Percentiles rank a stretch among this genome's conserved stretches.
phyloP scores from a whole-genome alignment of 176 grass and related monocot genomes.

The Ensete ventricosum region DNA sequence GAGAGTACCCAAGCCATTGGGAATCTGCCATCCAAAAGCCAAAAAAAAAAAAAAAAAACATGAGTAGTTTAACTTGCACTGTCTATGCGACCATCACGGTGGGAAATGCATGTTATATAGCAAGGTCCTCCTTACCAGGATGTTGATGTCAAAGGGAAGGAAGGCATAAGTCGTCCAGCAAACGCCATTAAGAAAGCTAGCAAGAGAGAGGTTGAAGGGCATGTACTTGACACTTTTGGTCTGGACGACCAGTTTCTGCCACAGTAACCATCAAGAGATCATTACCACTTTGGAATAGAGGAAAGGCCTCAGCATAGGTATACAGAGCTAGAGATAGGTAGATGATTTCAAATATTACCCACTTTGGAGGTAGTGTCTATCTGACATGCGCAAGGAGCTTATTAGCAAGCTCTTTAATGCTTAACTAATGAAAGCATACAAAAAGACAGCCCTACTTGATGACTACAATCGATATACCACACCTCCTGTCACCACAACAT shows the following conservation, averaged over 20 bases:
- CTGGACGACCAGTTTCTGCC: slow-evolving; percentile 45
- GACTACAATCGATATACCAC: neutral
- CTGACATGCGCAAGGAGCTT: no score
- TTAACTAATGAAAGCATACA: neutral
- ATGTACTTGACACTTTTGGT: slow-evolving; percentile 77
- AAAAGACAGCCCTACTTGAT: neutral
- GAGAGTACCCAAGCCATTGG: slow-evolving; percentile 44
- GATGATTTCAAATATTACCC: no score
- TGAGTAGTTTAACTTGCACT: neutral
- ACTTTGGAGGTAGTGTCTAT: neutral
- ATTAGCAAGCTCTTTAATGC: neutral
- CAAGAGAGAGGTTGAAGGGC: slow-evolving; percentile 40
- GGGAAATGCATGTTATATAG: no score
- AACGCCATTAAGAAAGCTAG: slow-evolving; percentile 44
- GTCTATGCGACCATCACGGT: no score
- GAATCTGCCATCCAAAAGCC: slow-evolving; percentile 35
- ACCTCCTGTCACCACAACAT: no score
- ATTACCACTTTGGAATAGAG: neutral
- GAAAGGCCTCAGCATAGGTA: no score
- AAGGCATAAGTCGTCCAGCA: slow-evolving; percentile 74
- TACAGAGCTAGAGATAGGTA: no score
- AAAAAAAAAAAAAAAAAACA: neutral
- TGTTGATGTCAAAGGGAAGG: slow-evolving; percentile 60
- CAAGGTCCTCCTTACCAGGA: slow-evolving; percentile 25
- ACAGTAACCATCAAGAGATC: neutral